Conservation (phyloP, 139 green algal species). For the Tetraselmis chui region DNA sequence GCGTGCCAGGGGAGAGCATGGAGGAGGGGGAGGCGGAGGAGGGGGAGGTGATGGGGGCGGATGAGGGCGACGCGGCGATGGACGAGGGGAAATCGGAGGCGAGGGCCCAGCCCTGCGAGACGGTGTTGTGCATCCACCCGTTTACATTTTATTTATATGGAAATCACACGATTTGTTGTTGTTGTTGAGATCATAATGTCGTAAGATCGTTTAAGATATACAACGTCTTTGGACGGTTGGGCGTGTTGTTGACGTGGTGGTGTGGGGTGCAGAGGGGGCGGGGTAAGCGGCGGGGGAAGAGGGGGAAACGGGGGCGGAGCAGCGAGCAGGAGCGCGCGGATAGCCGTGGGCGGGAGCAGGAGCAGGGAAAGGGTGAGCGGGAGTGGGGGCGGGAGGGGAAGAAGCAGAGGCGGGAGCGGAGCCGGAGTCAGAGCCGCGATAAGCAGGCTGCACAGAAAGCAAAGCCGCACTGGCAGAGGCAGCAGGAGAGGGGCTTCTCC, state of each 20-base stretch:
- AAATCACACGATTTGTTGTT: too few species aligned
- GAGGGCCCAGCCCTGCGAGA: too few species aligned
- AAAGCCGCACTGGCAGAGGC: not conserved
- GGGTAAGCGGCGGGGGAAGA: not conserved
- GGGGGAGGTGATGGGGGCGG: not conserved
- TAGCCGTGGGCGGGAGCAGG: not conserved
- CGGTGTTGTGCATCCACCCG: too few species aligned
- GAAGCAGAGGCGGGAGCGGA: too few species aligned
- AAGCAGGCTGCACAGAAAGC: too few species aligned
- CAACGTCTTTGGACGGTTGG: too few species aligned
- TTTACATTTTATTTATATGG: too few species aligned
- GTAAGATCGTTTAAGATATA: too few species aligned
- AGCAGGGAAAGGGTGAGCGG: not conserved
- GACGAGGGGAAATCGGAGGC: not conserved
- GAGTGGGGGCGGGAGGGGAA: not conserved
- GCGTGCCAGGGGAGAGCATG: conserved; percentile 3
- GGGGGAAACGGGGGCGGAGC: not conserved
- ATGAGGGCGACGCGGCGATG: not conserved
- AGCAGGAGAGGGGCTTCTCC: not conserved
- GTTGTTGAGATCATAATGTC: too few species aligned
- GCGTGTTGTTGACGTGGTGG: too few species aligned
- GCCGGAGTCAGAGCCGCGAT: not conserved
- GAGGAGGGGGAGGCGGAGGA: conserved; percentile 2
- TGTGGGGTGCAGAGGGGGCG: too few species aligned
- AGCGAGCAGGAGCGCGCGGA: not conserved